phyloP scores from a whole-genome alignment of 2,329 filamentous ascomycete species.

The Aureobasidium subglaciale region DNA sequence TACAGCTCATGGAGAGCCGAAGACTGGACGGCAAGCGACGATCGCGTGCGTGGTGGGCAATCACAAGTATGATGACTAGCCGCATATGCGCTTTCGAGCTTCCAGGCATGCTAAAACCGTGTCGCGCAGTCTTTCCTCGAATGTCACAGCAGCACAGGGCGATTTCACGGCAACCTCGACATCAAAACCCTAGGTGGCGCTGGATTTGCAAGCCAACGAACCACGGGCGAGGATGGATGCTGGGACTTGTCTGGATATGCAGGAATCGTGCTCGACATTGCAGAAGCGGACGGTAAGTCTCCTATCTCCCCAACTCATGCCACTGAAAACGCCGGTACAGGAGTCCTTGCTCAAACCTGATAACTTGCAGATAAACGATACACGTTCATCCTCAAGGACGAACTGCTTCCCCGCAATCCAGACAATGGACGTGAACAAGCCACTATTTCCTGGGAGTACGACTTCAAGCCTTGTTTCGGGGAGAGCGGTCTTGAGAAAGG shows the following conservation, averaged over 20 bases:
- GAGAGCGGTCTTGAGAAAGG: constrained; percentile 21
- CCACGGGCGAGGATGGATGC: constrained; percentile 46
- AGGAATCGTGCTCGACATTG: constrained; percentile 52
- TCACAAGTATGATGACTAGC: constrained; percentile 41
- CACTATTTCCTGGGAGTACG: constrained; percentile 66
- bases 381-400: constrained; percentile 68
- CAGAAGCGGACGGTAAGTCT: constrained; percentile 44
- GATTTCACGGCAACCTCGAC: constrained; percentile 64
- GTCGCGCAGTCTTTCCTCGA: constrained; percentile 42
- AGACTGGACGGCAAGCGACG: constrained; percentile 65
- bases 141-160: constrained; percentile 34
- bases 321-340: not conserved
- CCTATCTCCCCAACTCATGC: not conserved
- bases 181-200: constrained; percentile 69
- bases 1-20: constrained; percentile 46
- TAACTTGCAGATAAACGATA: constrained; percentile 49
- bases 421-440: constrained; percentile 64
- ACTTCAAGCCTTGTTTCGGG: constrained; percentile 42
- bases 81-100: not conserved
- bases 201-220: constrained; percentile 74
- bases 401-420: constrained; percentile 48
- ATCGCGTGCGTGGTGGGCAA: constrained; percentile 67
- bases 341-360: not conserved
- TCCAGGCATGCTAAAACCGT: constrained; percentile 1
- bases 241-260: constrained; percentile 60